These are phyloP conservation scores for Paracoccidioides brasiliensis DNA, from an alignment of 2,329 filamentous ascomycete species.

Conservation along the genomic window DNA sequence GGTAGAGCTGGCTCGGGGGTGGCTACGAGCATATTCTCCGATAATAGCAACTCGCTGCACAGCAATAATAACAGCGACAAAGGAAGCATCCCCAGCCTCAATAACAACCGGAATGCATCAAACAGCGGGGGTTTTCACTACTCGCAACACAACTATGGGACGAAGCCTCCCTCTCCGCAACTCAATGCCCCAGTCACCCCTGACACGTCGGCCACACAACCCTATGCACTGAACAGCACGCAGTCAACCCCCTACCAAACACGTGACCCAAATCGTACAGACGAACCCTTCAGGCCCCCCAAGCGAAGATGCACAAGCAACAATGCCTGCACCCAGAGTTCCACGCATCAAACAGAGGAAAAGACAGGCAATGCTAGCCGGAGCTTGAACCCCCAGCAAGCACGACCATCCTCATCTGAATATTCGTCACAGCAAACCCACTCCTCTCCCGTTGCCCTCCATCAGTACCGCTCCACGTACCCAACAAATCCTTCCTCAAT, in stretches of 20 bases:
- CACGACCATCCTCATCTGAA: neutral
- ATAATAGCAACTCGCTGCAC: neutral
- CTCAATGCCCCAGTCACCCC: neutral
- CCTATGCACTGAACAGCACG: neutral
- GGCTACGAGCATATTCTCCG: constrained; percentile 1
- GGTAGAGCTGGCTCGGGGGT: constrained; percentile 16
- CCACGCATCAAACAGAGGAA: constrained; percentile 3
- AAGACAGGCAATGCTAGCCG: neutral
- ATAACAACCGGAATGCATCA: neutral
- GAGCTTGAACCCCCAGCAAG: neutral
- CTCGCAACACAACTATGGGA: neutral
- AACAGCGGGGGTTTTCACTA: neutral
- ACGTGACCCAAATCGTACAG: constrained; percentile 6
- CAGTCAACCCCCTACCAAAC: constrained; percentile 5
- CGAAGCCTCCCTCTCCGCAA: neutral
- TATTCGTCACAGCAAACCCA: neutral
- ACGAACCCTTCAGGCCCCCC: constrained; percentile 6
- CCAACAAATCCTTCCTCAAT: constrained; percentile 2
- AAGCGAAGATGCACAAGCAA: constrained; percentile 9
- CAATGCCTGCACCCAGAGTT: neutral
- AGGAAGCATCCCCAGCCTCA: too few relatives aligned
- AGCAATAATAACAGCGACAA: neutral
- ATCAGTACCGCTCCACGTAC: constrained; percentile 1
- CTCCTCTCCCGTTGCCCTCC: neutral
- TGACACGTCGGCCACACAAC: neutral